phyloP scores from a whole-genome alignment of 2,329 filamentous ascomycete species.

The Trichophyton equinum region DNA sequence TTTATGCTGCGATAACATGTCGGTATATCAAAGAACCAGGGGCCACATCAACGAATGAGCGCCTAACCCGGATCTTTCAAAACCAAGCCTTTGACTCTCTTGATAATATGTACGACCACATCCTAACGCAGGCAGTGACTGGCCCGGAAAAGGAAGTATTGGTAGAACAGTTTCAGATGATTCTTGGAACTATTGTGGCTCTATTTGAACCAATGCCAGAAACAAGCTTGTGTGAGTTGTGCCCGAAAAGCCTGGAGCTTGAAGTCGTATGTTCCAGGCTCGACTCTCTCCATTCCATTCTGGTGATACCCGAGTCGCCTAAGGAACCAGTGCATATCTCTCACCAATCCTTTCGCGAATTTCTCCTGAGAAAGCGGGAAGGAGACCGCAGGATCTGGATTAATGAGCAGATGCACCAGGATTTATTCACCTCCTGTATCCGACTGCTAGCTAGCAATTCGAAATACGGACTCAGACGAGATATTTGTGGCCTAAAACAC shows the following conservation, averaged over 20 bases:
- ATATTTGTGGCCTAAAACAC: slow-evolving; percentile 14
- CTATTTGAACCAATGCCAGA: slow-evolving; percentile 16
- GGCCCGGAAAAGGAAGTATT: slow-evolving; percentile 9
- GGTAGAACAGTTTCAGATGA: slow-evolving; percentile 14
- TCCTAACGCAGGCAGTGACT: slow-evolving; percentile 5
- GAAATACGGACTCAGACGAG: slow-evolving; percentile 8
- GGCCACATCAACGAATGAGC: not conserved
- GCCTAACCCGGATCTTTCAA: not conserved
- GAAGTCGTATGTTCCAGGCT: slow-evolving; percentile 9
- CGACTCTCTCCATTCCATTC: slow-evolving; percentile 15
- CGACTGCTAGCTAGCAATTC: not conserved
- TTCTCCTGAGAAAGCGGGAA: slow-evolving; percentile 14
- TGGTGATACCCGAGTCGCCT: slow-evolving; percentile 11
- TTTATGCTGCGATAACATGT: slow-evolving; percentile 16
- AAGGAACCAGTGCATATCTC: slow-evolving; percentile 14
- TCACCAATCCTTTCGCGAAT: slow-evolving; percentile 22
- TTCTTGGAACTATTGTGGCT: slow-evolving; percentile 17
- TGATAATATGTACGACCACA: slow-evolving; percentile 8
- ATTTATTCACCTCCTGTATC: slow-evolving; percentile 12
- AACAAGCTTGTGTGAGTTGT: slow-evolving; percentile 7
- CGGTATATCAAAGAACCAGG: slow-evolving; percentile 13
- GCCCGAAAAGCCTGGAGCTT: not conserved
- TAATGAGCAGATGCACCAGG: slow-evolving; percentile 12
- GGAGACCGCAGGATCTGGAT: slow-evolving; percentile 11
- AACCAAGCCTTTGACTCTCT: slow-evolving; percentile 15